Percentiles rank a stretch among this genome's conserved stretches.
Evolutionary conservation across 805 yeast genomes (phyloP).

Genomic region (Teunomyces atbi): DNA sequence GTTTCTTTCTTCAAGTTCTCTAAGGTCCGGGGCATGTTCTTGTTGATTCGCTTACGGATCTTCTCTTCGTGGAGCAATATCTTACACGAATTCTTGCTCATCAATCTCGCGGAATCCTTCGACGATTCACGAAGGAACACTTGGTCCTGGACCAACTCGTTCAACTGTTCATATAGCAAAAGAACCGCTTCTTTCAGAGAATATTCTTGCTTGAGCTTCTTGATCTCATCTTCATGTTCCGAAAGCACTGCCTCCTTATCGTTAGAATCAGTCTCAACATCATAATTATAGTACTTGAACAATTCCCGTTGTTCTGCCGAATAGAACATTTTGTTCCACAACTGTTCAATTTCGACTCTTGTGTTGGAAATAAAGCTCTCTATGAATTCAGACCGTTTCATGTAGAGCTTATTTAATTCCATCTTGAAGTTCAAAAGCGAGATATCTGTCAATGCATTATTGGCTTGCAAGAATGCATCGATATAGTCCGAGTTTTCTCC

Average conservation of each 20-base stretch:
- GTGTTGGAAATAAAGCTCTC: constrained; percentile 66
- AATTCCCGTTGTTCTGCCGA: constrained; percentile 47
- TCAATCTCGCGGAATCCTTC: constrained; percentile 75
- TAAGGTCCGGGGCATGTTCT: constrained; percentile 65
- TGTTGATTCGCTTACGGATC: constrained; percentile 63
- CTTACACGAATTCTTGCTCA: constrained; percentile 73
- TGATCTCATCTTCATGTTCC: constrained; percentile 63
- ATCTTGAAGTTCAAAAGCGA: constrained; percentile 50
- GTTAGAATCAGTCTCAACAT: constrained; percentile 32
- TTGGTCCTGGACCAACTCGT: constrained; percentile 59
- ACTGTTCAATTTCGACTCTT: constrained; percentile 53
- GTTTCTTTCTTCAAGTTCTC: constrained; percentile 49
- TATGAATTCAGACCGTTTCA: constrained; percentile 61
- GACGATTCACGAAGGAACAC: constrained; percentile 62
- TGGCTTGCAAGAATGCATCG: constrained; percentile 42
- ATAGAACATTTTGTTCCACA: constrained; percentile 64
- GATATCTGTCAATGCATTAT: constrained; percentile 46
- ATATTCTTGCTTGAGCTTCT: constrained; percentile 47
- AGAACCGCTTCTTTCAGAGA: constrained; percentile 55
- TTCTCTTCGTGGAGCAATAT: constrained; percentile 79
- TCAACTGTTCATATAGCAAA: constrained; percentile 52
- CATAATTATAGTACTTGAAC: constrained; percentile 43
- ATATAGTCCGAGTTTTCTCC: constrained; percentile 44
- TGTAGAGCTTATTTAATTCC: constrained; percentile 57
- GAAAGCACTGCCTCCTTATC: constrained; percentile 61